Conservation (phyloP, 495 filamentous ascomycete species). For the Rusavskia elegans region DNA sequence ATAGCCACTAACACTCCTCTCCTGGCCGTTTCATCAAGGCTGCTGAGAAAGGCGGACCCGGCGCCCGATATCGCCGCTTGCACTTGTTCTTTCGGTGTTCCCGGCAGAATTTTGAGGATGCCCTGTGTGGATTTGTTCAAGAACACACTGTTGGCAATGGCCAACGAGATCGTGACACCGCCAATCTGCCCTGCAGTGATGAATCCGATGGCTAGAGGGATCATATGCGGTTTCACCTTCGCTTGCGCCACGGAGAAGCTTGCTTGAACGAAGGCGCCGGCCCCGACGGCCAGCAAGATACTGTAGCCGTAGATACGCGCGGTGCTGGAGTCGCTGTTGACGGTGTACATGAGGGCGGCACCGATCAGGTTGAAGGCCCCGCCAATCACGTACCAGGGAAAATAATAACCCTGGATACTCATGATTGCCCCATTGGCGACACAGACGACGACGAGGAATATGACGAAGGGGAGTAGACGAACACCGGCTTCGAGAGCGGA, state of each 20-base stretch:
- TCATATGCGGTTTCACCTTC: conserved; percentile 21
- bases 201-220: conserved; percentile 31
- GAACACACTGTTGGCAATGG: conserved; percentile 42
- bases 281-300: conserved; percentile 20
- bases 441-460: conserved; percentile 29
- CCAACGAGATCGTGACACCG: conserved; percentile 35
- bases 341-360: conserved; percentile 32
- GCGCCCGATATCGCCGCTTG: conserved; percentile 4
- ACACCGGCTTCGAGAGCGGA: conserved; percentile 33
- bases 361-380: conserved; percentile 34
- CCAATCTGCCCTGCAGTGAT: conserved; percentile 37
- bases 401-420: conserved; percentile 34
- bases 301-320: conserved; percentile 32
- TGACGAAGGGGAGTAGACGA: conserved; percentile 41
- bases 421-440: conserved; percentile 36
- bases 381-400: conserved; percentile 38
- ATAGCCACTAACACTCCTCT: conserved; percentile 8
- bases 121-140: conserved; percentile 24
- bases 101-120: conserved; percentile 1
- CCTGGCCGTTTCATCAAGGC: neutral
- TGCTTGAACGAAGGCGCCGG: conserved; percentile 34
- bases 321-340: conserved; percentile 18
- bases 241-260: conserved; percentile 38
- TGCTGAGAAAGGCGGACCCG: conserved; percentile 5
- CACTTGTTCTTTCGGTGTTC: neutral